Base-by-base conservation (phyloP, 345 rosid species). In the Raphanus sativus region DNA sequence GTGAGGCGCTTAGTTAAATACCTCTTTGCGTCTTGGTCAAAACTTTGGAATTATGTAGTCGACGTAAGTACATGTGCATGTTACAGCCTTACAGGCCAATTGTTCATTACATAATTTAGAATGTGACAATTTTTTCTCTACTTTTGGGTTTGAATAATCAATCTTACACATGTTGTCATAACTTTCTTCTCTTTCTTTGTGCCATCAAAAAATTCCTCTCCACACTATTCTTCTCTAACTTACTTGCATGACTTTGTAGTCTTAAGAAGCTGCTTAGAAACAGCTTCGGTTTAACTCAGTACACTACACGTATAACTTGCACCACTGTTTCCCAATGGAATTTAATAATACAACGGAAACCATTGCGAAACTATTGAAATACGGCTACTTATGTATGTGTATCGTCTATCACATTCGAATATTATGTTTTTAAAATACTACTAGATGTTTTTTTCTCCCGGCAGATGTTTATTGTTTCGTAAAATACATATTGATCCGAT, bases 221-320 rank as follows among this genome's bases (percentile, higher is more conserved):
- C 4, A 70, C 71, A 6, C 21, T 62, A 26, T 25, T 28, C 7
- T 60, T 10, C 38, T 42, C 15, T 40, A 12, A 32, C 13, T 34
- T 69, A 0, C 13, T 33, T 54, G 60, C 28, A 29, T 70, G 71
- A 71, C 73, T 66, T 60, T 4, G 34, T 33, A 78, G 81, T 50
- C 63, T 3, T 61, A 61, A 67, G 81, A 78, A 78, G 77, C 64
- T 78, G 77, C 81, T 61, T 59, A 16, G 81, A 67, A 78, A 73
- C 33, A 73, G 34, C 74, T 28, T 59, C 8, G 10, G 15, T 66
- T 65, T 42, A 30, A 7, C 28, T 30, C 68, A 60, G 4, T 25
- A 59, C 67, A 77, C 67, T 24, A 59, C 67, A 78, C 63, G 60
- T 40, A 34, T 56, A 58, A 55, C 12, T 64, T 70, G 67, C 7